These are phyloP conservation scores for Vaccinium darrowii DNA, from an alignment of 148 eudicot species.

Conservation along the genomic window DNA sequence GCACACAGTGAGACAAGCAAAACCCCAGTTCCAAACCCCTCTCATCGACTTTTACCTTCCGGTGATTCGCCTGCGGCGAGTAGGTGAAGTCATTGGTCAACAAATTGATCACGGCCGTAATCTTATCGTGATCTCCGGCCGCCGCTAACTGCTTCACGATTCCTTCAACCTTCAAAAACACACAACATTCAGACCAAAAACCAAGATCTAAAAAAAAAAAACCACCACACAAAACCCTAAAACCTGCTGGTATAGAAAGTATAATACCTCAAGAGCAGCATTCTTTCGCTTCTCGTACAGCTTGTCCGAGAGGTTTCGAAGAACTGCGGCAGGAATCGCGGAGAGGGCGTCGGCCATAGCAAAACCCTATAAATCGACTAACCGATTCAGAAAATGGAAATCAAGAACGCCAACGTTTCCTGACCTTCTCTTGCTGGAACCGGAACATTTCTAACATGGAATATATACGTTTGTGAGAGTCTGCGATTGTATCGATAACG, in stretches of 20 bases:
- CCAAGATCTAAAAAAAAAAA: slow-evolving; percentile 10
- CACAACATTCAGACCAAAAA: not conserved
- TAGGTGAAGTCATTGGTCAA: slow-evolving; percentile 64
- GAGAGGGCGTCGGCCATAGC: slow-evolving; percentile 64
- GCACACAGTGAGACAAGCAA: not conserved
- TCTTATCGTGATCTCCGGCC: slow-evolving; percentile 81
- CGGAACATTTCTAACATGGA: slow-evolving; percentile 20
- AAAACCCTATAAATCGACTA: slow-evolving; percentile 12
- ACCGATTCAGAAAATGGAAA: not conserved
- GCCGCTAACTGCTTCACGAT: slow-evolving; percentile 72
- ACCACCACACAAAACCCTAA: slow-evolving; percentile 3
- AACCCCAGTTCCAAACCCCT: not conserved
- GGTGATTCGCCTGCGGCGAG: slow-evolving; percentile 91
- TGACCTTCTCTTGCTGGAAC: slow-evolving; percentile 32
- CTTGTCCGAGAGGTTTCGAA: slow-evolving; percentile 89
- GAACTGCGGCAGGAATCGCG: slow-evolving; percentile 64
- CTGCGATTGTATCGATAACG: not conserved
- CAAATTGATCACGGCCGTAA: slow-evolving; percentile 75
- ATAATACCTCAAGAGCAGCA: slow-evolving; percentile 85
- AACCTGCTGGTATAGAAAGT: not conserved
- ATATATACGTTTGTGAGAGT: not conserved
- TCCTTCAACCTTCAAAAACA: slow-evolving; percentile 73
- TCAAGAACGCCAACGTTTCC: slow-evolving; percentile 19
- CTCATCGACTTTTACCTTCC: slow-evolving; percentile 47
- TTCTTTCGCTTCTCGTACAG: slow-evolving; percentile 95